phyloP scores from a whole-genome alignment of 306 rosid species.

The cucumber (Cucumis sativus) region Cucumber_9930_V3 NC_026656.2:457001-457500 shows the following conservation, averaged over 20 bases:
- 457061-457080: slow-evolving; percentile 42
- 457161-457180: slow-evolving; percentile 19
- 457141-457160: slow-evolving; percentile 72
- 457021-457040: slow-evolving; percentile 65
- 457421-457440: neutral
- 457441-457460: neutral
- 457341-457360: neutral
- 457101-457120: slow-evolving; percentile 75
- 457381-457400: neutral
- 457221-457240: neutral
- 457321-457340: neutral
- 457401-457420: neutral
- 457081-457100: slow-evolving; percentile 57
- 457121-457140: slow-evolving; percentile 90
- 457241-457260: neutral
- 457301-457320: neutral
- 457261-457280: neutral
- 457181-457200: slow-evolving; percentile 4
- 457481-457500: neutral
- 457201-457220: neutral
- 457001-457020: slow-evolving; percentile 95
- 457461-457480: neutral
- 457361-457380: neutral
- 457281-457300: neutral
- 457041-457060: slow-evolving; percentile 69